These are phyloP conservation scores for Paraglomus brasilianum DNA, from an alignment of 192 early-diverging fungal species.

Conservation along the genomic window DNA sequence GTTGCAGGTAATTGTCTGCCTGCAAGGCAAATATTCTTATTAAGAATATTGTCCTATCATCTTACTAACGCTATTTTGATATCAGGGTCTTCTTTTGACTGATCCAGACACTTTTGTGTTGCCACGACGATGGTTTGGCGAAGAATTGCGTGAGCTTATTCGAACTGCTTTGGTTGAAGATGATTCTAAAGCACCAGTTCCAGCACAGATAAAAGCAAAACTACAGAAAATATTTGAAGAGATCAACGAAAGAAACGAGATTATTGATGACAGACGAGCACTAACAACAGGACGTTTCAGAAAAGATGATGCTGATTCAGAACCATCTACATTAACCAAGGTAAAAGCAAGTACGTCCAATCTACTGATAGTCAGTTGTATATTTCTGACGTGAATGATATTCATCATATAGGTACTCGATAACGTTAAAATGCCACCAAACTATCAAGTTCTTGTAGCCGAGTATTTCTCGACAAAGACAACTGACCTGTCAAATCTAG, in stretches of 20 bases:
- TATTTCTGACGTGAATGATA: not conserved
- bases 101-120: slow-evolving; percentile 63
- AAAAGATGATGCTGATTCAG: not conserved
- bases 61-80: too few relatives aligned
- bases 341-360: not conserved
- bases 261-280: slow-evolving; percentile 13
- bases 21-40: too few relatives aligned
- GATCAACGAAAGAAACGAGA: slow-evolving; percentile 1
- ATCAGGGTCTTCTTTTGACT: slow-evolving; percentile 52
- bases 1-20: too few relatives aligned
- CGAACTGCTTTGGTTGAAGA: slow-evolving; percentile 42
- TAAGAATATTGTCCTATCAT: too few relatives aligned
- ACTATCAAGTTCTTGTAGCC: slow-evolving; percentile 30
- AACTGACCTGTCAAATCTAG: not conserved
- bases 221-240: not conserved
- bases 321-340: slow-evolving; percentile 2
- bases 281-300: not conserved
- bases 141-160: slow-evolving; percentile 30
- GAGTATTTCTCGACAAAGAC: slow-evolving; percentile 35
- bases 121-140: slow-evolving; percentile 47
- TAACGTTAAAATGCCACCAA: slow-evolving; percentile 26
- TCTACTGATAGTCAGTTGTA: not conserved
- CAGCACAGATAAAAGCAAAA: slow-evolving; percentile 12
- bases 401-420: slow-evolving; percentile 35
- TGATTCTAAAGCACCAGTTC: slow-evolving; percentile 32